Evolutionary conservation across 768 basidiomycete genomes (phyloP).

Genomic region (Phylloporus arenicola): DNA sequence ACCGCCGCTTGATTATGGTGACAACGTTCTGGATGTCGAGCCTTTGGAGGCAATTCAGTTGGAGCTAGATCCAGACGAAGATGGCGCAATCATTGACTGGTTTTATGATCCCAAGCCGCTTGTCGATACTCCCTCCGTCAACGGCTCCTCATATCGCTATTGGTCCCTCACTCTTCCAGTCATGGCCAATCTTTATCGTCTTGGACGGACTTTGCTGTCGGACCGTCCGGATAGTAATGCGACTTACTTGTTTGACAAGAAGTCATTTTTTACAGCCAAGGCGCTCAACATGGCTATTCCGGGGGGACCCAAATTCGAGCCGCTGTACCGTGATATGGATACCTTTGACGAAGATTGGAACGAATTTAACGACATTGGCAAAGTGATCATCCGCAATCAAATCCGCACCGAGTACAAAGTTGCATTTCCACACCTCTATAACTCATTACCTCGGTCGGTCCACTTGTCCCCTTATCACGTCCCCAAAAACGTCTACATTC

Average conservation of each 20-base stretch:
- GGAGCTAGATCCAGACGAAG: constrained; percentile 90
- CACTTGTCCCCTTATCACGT: constrained; percentile 87
- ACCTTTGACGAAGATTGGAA: constrained; percentile 99
- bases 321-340: constrained; percentile 95
- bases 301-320: constrained; percentile 98
- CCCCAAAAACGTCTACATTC: constrained; percentile 97
- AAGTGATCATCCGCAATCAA: constrained; percentile 98
- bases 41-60: constrained; percentile 97
- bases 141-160: constrained; percentile 88
- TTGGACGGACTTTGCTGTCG: constrained; percentile 89
- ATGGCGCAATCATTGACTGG: constrained; percentile 90
- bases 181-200: constrained; percentile 94
- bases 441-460: constrained; percentile 93
- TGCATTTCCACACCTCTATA: constrained; percentile 97
- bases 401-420: constrained; percentile 99
- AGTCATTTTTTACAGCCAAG: constrained; percentile 97
- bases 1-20: constrained; percentile 97
- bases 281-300: constrained; percentile 96
- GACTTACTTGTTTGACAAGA: constrained; percentile 94
- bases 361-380: constrained; percentile 99
- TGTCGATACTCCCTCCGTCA: constrained; percentile 83
- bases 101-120: constrained; percentile 98
- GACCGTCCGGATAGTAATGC: constrained; percentile 90
- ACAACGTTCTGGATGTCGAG: constrained; percentile 97
- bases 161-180: constrained; percentile 92